Base-by-base conservation (phyloP, 108 stramenopile genomes). In the Aurantiochytrium sp. region DNA sequence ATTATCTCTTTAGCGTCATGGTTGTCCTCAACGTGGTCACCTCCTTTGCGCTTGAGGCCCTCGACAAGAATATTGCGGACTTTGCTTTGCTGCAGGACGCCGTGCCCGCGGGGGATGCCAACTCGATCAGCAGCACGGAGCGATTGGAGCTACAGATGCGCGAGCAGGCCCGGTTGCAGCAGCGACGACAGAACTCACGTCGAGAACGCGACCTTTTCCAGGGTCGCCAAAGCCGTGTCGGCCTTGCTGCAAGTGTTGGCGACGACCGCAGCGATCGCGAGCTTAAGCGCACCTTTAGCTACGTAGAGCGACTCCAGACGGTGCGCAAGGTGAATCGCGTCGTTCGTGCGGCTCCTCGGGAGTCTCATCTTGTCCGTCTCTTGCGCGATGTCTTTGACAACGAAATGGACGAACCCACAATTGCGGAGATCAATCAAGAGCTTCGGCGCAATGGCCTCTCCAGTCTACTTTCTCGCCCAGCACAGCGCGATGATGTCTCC, bases 11-110 rank as follows among this genome's bases (percentile, higher is more conserved):
- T 19, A 87, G 51, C 5, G 89, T 90, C 42, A 88, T 90, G 25
- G 88, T 90, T 35, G 72, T 90, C 21, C 58, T 87, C 42, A 90
- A 90, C 60, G 51, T 87, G 35, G 76, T 90, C n/a, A 90, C 89
- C 10, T 89, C 89, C 12, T 90, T 90, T 44, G 28, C 88, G 14
- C 83, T 90, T 4, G 89, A 90, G 16, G 89, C 76, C 49, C 76
- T 83, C 45, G 76, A 83, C 51, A 53, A 53, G 49, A 47, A 53
- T 3, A 83, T 83, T 4, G n/a, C 76, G 23, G 49, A 83, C 19
- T 83, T 53, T 47, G 51, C 45, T 6, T 45, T 83, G 16, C 23
- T 83, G 45, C 76, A 83, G 76, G 51, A 83, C 28, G 76, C 64
- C 42, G 42, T 10, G 21, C 64, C 64, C 18, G 21, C 64, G 35